These are phyloP conservation scores for Pichia manshurica DNA, from an alignment of 805 yeast genomes.

Conservation along the genomic window DNA sequence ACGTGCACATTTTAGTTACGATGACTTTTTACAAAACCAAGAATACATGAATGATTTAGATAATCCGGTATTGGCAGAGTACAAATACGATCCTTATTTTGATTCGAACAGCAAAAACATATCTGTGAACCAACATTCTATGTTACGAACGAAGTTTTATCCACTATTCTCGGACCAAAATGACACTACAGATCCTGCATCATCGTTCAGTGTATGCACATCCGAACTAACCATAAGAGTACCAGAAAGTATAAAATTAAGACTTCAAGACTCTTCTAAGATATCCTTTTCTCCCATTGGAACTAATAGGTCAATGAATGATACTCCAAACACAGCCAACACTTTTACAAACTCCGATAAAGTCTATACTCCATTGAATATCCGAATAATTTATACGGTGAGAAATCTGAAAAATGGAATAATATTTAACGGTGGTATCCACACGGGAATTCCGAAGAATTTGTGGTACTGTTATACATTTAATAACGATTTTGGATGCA, in stretches of 20 bases:
- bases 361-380: constrained; percentile 65
- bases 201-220: constrained; percentile 35
- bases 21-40: constrained; percentile 42
- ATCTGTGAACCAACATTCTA: constrained; percentile 51
- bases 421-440: constrained; percentile 59
- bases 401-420: constrained; percentile 69
- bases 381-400: constrained; percentile 62
- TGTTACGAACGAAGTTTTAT: constrained; percentile 46
- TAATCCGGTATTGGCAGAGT: constrained; percentile 29
- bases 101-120: constrained; percentile 40
- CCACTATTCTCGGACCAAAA: constrained; percentile 46
- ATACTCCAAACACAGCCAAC: constrained; percentile 32
- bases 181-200: constrained; percentile 25
- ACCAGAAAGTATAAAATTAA: constrained; percentile 62
- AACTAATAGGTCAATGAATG: constrained; percentile 32
- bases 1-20: constrained; percentile 47
- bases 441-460: constrained; percentile 38
- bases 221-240: constrained; percentile 60
- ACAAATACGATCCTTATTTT: constrained; percentile 26
- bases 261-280: constrained; percentile 45
- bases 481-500: constrained; percentile 68
- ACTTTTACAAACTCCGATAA: constrained; percentile 34
- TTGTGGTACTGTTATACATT: constrained; percentile 84
- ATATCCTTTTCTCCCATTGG: constrained; percentile 30
- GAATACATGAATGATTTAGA: constrained; percentile 30